Evolutionary conservation across 2,329 filamentous ascomycete genomes (phyloP).

Genomic region (Zasmidium angulare): DNA sequence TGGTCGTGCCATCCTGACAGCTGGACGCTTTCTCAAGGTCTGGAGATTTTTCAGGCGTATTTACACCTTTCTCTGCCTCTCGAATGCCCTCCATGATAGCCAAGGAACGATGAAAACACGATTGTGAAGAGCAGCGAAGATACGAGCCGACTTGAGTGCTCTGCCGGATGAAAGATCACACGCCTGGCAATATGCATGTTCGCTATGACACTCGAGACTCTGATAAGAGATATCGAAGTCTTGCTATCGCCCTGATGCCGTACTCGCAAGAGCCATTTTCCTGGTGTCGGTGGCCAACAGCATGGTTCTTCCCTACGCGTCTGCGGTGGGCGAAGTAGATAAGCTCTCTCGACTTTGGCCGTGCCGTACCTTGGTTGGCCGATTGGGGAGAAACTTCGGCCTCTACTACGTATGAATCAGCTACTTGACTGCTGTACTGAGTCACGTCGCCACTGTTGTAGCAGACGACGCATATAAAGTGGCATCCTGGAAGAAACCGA

Average conservation of each 20-base stretch:
- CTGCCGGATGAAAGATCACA: neutral
- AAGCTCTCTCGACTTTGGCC: neutral
- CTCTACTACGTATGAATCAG: neutral
- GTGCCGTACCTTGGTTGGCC: neutral
- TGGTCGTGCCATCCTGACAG: slow-evolving; percentile 7
- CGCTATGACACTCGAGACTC: neutral
- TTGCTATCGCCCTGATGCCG: neutral
- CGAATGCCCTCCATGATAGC: neutral
- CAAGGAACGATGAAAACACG: too few relatives aligned
- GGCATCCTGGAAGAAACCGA: neutral
- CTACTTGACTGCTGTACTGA: neutral
- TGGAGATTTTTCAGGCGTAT: neutral
- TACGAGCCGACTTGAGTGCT: neutral
- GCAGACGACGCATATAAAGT: neutral
- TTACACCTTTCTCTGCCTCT: neutral
- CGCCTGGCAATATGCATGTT: neutral
- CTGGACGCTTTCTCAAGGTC: slow-evolving; percentile 12
- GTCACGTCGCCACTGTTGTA: neutral
- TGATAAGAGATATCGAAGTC: neutral
- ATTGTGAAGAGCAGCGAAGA: too few relatives aligned
- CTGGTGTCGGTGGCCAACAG: too few relatives aligned
- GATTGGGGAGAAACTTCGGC: neutral
- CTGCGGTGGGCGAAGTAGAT: neutral
- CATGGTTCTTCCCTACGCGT: neutral
- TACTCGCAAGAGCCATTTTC: too few relatives aligned